Evolutionary conservation across 2,329 filamentous ascomycete genomes (phyloP).

Genomic region (Aspergillus niger): DNA sequence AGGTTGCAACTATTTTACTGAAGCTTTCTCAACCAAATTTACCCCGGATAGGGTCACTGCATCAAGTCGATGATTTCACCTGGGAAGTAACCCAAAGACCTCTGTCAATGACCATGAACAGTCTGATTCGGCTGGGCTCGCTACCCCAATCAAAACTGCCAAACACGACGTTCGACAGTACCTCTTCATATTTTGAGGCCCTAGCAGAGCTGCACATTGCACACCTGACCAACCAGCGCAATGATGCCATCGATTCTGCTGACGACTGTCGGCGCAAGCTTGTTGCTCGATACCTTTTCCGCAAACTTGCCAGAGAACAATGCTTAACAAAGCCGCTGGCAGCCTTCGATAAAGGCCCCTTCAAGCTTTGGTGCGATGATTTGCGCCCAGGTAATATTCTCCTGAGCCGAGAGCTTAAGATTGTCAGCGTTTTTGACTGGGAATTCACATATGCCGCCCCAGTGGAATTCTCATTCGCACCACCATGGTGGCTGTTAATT

Average conservation of each 20-base stretch:
- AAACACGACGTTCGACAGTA: constrained; percentile 26
- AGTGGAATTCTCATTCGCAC: not conserved
- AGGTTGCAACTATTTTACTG: constrained; percentile 30
- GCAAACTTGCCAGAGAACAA: constrained; percentile 15
- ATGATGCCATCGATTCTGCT: constrained; percentile 28
- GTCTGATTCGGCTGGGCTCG: constrained; percentile 23
- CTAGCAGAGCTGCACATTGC: constrained; percentile 29
- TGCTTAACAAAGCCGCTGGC: constrained; percentile 17
- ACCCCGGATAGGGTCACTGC: constrained; percentile 27
- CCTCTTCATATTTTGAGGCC: constrained; percentile 30
- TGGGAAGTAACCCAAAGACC: constrained; percentile 23
- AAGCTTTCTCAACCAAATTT: constrained; percentile 30
- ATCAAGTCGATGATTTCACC: constrained; percentile 12
- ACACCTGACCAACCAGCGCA: constrained; percentile 31
- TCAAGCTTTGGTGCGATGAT: constrained; percentile 35
- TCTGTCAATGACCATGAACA: constrained; percentile 33
- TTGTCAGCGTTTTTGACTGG: constrained; percentile 31
- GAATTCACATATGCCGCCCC: constrained; percentile 31
- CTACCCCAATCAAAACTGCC: constrained; percentile 20
- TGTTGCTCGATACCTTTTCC: constrained; percentile 28
- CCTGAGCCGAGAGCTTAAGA: constrained; percentile 21
- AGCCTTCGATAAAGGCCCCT: constrained; percentile 27
- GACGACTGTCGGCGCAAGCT: constrained; percentile 31
- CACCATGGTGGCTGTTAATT: constrained; percentile 30
- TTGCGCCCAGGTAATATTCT: constrained; percentile 31